These are phyloP conservation scores for Limonium bicolor DNA, from an alignment of 148 eudicot genomes.

Conservation along the genomic window DNA sequence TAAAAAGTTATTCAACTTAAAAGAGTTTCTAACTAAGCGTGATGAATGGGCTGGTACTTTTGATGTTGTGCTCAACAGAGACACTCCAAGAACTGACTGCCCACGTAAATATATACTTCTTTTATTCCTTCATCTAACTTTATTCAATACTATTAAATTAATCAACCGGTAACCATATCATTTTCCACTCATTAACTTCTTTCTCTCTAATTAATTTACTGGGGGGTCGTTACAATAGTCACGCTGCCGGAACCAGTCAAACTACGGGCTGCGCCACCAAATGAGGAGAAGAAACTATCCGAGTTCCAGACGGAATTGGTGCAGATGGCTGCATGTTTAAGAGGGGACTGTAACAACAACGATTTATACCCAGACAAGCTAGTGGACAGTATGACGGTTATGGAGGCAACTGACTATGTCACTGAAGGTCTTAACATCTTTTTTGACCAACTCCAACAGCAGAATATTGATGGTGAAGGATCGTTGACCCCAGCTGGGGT, in stretches of 20 bases:
- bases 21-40: constrained; percentile 54
- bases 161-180: too few species aligned
- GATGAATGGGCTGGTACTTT: constrained; percentile 86
- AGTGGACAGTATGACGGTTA: constrained; percentile 51
- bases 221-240: too few species aligned
- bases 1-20: constrained; percentile 65
- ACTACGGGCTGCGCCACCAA: constrained; percentile 25
- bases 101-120: constrained; percentile 26
- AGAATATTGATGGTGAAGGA: constrained; percentile 27
- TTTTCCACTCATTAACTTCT: too few species aligned
- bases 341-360: constrained; percentile 57
- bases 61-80: constrained; percentile 30
- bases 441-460: constrained; percentile 36
- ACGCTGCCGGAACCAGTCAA: constrained; percentile 48
- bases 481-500: constrained; percentile 3
- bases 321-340: constrained; percentile 63
- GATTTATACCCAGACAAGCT: constrained; percentile 37
- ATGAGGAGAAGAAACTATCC: constrained; percentile 33
- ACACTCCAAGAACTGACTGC: constrained; percentile 63
- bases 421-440: constrained; percentile 8
- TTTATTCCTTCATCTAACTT: not conserved
- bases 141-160: not conserved
- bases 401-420: constrained; percentile 38
- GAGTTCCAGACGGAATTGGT: constrained; percentile 63
- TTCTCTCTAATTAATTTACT: too few species aligned